A percentile compares a stretch with the other conserved stretches of the same genome.
These are phyloP conservation scores for Wolfiporia cocos DNA, from an alignment of 1,284 basidiomycete species.

Conservation along the genomic window DNA sequence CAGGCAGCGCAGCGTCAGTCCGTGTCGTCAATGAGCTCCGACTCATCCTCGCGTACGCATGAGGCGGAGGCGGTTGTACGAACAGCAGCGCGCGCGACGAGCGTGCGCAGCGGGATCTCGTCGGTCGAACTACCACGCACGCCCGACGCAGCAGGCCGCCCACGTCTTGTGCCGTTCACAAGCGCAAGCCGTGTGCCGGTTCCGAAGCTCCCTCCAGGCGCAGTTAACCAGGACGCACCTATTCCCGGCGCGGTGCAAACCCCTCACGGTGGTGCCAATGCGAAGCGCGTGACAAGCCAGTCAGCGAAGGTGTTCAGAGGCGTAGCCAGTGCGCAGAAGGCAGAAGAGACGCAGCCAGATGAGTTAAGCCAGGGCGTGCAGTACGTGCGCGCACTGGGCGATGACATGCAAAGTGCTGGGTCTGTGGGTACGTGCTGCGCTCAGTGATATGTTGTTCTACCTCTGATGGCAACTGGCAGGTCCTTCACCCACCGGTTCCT, in stretches of 20 bases:
- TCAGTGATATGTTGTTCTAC: neutral
- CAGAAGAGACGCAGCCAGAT: constrained; percentile 36
- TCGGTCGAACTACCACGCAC: constrained; percentile 21
- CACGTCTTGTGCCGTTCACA: constrained; percentile 71
- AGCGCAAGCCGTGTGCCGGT: constrained; percentile 62
- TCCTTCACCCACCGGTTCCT: constrained; percentile 39
- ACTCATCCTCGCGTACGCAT: constrained; percentile 25
- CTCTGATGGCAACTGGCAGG: too few species aligned
- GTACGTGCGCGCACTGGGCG: constrained; percentile 64
- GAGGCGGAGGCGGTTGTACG: constrained; percentile 43
- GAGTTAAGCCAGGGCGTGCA: constrained; percentile 61
- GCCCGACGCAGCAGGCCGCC: constrained; percentile 28
- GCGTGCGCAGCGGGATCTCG: constrained; percentile 40
- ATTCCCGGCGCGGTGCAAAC: constrained; percentile 14
- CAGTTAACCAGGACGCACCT: constrained; percentile 24
- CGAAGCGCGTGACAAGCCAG: constrained; percentile 55
- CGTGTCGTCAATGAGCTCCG: constrained; percentile 23
- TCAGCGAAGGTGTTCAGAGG: constrained; percentile 49
- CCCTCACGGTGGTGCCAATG: constrained; percentile 9
- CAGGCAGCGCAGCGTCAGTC: constrained; percentile 13
- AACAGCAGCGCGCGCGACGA: constrained; percentile 39
- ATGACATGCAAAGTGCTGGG: constrained; percentile 20
- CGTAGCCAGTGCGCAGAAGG: constrained; percentile 37
- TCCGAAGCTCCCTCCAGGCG: constrained; percentile 32
- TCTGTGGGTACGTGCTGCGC: constrained; percentile 9